Conservation (phyloP, 2,329 filamentous ascomycete species). For the Microsporum ferrugineum region DNA sequence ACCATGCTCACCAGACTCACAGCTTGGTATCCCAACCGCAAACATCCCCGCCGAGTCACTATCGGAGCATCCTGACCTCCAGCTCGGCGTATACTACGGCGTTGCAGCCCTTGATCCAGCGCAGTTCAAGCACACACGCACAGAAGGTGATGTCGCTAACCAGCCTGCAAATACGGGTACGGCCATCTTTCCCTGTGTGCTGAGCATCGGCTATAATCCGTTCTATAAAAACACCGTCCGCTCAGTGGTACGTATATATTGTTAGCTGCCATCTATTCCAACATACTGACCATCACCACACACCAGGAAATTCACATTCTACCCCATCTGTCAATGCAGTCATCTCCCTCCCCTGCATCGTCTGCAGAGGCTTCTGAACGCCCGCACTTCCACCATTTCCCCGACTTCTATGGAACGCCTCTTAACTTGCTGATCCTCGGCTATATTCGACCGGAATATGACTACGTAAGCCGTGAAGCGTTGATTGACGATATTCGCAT, state of each 20-base stretch:
- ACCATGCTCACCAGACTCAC: neutral
- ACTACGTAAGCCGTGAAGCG: conserved; percentile 74
- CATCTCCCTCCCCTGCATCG: conserved; percentile 20
- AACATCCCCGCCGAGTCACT: conserved; percentile 65
- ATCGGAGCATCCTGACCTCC: conserved; percentile 47
- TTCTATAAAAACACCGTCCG: conserved; percentile 88
- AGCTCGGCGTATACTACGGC: conserved; percentile 86
- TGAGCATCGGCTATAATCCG: conserved; percentile 93
- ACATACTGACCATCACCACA: neutral
- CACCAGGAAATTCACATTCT: conserved; percentile 70
- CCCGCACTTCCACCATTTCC: conserved; percentile 31
- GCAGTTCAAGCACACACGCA: conserved; percentile 21
- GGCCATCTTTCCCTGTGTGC: conserved; percentile 68
- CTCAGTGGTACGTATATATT: conserved; percentile 47
- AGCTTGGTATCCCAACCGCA: conserved; percentile 93
- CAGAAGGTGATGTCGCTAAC: neutral
- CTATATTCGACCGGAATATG: conserved; percentile 77
- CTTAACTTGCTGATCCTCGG: conserved; percentile 74
- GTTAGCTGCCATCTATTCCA: neutral
- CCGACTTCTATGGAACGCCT: conserved; percentile 74
- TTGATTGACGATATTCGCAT: conserved; percentile 78
- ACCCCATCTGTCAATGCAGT: conserved; percentile 49
- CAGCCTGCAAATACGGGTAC: conserved; percentile 6
- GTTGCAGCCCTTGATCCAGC: conserved; percentile 60
- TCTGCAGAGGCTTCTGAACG: conserved; percentile 4